phyloP scores from a whole-genome alignment of 2,329 filamentous ascomycete species.

The Dactylellina haptotyla region DNA sequence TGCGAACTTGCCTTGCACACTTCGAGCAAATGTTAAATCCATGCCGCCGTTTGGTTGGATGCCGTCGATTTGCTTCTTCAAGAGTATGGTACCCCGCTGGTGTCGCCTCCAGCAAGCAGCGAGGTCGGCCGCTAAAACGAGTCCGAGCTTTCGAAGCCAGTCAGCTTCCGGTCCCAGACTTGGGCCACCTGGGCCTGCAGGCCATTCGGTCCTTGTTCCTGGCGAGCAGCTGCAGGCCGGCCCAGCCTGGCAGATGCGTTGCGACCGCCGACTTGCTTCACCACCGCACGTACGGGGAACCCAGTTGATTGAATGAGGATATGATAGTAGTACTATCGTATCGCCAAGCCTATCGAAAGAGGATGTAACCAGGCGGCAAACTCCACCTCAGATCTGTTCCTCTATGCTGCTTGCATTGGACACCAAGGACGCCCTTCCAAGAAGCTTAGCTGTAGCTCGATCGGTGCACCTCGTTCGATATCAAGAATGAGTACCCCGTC shows the following conservation, averaged over 20 bases:
- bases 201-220: constrained; percentile 12
- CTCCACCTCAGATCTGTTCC: not conserved
- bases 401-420: constrained; percentile 2
- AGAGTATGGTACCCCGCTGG: too few species aligned
- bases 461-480: not conserved
- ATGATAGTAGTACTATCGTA: too few species aligned
- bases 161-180: not conserved
- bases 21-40: too few species aligned
- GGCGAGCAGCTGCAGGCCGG: constrained; percentile 3
- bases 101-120: not conserved
- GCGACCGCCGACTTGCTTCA: not conserved
- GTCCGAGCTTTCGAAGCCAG: constrained; percentile 30
- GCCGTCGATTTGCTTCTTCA: too few species aligned
- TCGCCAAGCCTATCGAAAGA: constrained; percentile 9
- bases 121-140: constrained; percentile 42
- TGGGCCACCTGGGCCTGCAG: too few species aligned
- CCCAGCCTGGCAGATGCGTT: not conserved
- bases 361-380: constrained; percentile 1
- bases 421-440: constrained; percentile 25
- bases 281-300: too few species aligned
- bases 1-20: too few species aligned
- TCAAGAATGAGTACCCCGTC: constrained; percentile 30
- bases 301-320: too few species aligned
- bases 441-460: constrained; percentile 36
- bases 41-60: constrained; percentile 42